Conservation (phyloP, 192 early-diverging fungal species). For the Podila epigama region DNA sequence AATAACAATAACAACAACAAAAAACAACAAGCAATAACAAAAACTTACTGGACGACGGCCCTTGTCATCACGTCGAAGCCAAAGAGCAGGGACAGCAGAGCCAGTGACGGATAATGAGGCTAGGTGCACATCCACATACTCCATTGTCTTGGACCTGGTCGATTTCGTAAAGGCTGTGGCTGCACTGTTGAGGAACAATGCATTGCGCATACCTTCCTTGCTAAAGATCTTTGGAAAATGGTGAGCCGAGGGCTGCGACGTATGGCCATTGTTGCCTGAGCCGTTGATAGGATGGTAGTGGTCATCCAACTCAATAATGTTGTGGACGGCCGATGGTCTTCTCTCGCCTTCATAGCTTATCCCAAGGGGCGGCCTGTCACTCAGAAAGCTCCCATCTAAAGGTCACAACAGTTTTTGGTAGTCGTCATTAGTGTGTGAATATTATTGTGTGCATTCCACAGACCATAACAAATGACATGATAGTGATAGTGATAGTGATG, state of each 20-base stretch:
- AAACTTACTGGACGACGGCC: conserved; percentile 45
- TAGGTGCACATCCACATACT: neutral
- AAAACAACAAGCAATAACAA: no score
- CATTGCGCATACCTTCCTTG: conserved; percentile 29
- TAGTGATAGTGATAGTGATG: neutral
- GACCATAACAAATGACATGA: neutral
- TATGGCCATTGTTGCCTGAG: neutral
- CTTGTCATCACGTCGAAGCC: conserved; percentile 43
- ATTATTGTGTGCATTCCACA: no score
- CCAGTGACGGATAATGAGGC: conserved; percentile 11
- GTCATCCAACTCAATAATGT: conserved; percentile 2
- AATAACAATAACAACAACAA: no score
- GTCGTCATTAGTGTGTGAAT: no score
- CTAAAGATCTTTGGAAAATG: conserved; percentile 33
- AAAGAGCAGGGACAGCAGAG: conserved; percentile 42
- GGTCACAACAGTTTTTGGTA: no score
- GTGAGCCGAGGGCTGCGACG: neutral
- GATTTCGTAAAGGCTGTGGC: conserved; percentile 31
- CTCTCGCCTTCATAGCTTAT: neutral
- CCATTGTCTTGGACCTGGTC: neutral
- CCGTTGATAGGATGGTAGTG: neutral
- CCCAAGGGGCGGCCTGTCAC: neutral
- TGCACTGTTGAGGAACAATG: conserved; percentile 32
- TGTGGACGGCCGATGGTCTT: conserved; percentile 7
- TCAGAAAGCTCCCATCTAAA: no score